These are phyloP conservation scores for Akebia trifoliata DNA, from an alignment of 164 flowering plant genomes.

Conservation along the genomic window DNA sequence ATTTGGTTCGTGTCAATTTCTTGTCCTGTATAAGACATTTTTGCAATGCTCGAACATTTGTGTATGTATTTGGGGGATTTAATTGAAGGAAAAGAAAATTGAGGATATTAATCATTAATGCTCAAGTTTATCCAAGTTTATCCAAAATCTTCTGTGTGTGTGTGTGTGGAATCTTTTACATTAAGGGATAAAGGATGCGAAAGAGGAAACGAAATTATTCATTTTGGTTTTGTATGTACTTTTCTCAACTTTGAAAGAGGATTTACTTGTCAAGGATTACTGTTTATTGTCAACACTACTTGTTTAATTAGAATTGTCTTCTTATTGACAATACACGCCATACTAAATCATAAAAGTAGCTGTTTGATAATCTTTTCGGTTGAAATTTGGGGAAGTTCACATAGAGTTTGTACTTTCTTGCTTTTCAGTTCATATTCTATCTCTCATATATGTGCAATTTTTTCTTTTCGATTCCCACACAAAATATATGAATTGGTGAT, in stretches of 20 bases:
- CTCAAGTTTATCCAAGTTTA: background rate
- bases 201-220: background rate
- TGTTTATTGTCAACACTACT: background rate
- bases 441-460: too few species aligned
- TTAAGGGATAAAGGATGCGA: too few species aligned
- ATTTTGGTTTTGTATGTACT: background rate
- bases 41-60: too few species aligned
- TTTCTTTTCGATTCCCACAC: too few species aligned
- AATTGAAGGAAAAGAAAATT: too few species aligned
- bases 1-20: background rate
- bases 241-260: background rate
- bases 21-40: background rate
- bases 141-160: background rate
- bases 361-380: too few species aligned
- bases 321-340: background rate
- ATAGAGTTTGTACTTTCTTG: too few species aligned
- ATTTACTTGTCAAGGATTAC: background rate
- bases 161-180: background rate
- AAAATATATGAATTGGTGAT: too few species aligned
- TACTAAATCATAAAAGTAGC: too few species aligned
- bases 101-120: background rate
- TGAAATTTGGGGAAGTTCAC: too few species aligned
- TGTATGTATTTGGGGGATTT: too few species aligned
- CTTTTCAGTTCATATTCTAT: too few species aligned
- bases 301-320: background rate